Evolutionary conservation across 768 basidiomycete species (phyloP), one percentile per base, ranked within the genome.

Genomic region (Amanita rubescens): DNA sequence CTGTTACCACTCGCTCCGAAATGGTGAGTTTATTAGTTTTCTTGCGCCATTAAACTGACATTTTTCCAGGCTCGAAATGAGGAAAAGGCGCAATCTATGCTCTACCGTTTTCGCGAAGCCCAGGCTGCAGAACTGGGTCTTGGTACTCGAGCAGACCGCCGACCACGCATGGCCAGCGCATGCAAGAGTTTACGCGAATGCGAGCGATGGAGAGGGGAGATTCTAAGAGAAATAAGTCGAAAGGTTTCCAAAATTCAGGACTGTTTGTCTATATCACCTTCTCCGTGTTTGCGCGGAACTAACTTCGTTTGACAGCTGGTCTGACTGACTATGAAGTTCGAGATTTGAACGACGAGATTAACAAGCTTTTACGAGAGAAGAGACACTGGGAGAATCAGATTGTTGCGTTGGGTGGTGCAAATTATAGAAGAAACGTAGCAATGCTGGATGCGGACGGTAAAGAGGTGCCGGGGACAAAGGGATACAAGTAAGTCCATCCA

Each of bases 191-290:
- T 98, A 61, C 75, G 91, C 34, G 94, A 97, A 45, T 94, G 92
- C 62, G 95, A 99, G 68, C 76, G 93, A 52, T 98, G 94, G 93
- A 73, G 95, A 65, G 95, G 94, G 53, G 95, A 98, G 69, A 91
- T 97, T 17, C 65, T 99, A 52, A 75, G 93, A 39, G 95, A 99
- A 64, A 94, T 97, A 46, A 93, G 90, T 65, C 67, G 95, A 56
- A 98, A 99, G 67, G 95, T 98, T 22, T 93, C 92, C 14, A 97
- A 98, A 70, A 98, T 98, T 43, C 95, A 99, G 68, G 95, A 99
- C 63, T 71, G 93, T 94, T 30, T 56, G 89, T 73, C 4, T 51
- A 38, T 15, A 8, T 53, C 38, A 22, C 1, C 49, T 38, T 5
- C 34, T 7, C 22, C 8, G 39, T 24, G 39, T 32, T n/a, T 32